Conservation (phyloP, 2,329 filamentous ascomycete genomes). For the Thermoascus crustaceus region DNA sequence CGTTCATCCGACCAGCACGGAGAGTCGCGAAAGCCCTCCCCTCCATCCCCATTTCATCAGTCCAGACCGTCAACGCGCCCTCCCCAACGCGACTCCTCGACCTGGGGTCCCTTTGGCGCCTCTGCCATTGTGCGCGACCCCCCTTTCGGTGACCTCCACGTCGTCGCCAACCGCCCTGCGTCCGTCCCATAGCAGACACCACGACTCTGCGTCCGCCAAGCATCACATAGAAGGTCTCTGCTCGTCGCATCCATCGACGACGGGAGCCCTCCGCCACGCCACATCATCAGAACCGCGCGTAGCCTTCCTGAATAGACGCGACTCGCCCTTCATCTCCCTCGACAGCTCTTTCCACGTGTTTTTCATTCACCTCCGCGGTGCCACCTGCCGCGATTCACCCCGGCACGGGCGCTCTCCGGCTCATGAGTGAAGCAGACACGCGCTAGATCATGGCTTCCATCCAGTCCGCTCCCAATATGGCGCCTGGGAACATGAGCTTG, state of each 20-base stretch:
- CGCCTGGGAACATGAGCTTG: constrained; percentile 56
- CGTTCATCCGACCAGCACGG: constrained; percentile 26
- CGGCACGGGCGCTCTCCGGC: constrained; percentile 12
- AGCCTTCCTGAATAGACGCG: constrained; percentile 16
- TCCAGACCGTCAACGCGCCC: constrained; percentile 25
- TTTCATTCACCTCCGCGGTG: constrained; percentile 12
- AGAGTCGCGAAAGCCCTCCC: constrained; percentile 31
- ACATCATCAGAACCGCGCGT: constrained; percentile 15
- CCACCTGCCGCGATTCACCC: constrained; percentile 14
- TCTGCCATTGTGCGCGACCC: constrained; percentile 13
- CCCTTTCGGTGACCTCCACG: constrained; percentile 13
- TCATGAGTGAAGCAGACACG: constrained; percentile 24
- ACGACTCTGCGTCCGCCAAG: constrained; percentile 18
- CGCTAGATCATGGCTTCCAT: constrained; percentile 65
- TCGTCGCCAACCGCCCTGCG: constrained; percentile 15
- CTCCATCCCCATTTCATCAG: constrained; percentile 33
- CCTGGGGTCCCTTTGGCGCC: constrained; percentile 13
- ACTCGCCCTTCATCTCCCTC: constrained; percentile 14
- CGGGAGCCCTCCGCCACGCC: constrained; percentile 12
- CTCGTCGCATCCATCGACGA: constrained; percentile 15
- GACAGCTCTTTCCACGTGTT: constrained; percentile 13
- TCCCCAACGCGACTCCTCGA: constrained; percentile 19
- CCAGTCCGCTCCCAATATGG: constrained; percentile 61
- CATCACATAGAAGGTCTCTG: constrained; percentile 10
- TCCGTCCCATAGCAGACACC: constrained; percentile 7